A percentile compares a stretch with the other conserved stretches of the same genome.
Evolutionary conservation across 2,329 filamentous ascomycete genomes (phyloP).

Genomic region (Conoideocrella luteorostrata): DNA sequence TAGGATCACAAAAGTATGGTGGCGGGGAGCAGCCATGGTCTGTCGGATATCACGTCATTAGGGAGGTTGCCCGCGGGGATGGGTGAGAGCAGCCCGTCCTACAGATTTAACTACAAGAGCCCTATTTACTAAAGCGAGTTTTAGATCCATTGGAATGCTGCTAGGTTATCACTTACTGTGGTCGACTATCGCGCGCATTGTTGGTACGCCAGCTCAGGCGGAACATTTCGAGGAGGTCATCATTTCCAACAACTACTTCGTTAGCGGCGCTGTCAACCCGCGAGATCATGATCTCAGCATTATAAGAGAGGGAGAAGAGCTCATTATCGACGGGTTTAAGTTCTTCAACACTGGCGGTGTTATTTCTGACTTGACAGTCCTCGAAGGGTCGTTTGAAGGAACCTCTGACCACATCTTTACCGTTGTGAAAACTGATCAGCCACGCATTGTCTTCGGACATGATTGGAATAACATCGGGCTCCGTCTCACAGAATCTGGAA

Average conservation of each 20-base stretch:
- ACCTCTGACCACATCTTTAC: constrained; percentile 58
- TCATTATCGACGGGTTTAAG: constrained; percentile 57
- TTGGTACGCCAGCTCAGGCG: constrained; percentile 54
- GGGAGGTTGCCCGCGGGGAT: constrained; percentile 58
- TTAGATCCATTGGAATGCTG: constrained; percentile 55
- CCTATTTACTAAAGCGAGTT: not conserved
- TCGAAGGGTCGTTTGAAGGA: constrained; percentile 55
- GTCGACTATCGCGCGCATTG: constrained; percentile 54
- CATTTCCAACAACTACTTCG: constrained; percentile 58
- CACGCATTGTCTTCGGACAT: constrained; percentile 50
- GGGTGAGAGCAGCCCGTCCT: constrained; percentile 32
- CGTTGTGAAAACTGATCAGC: constrained; percentile 50
- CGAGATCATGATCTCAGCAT: constrained; percentile 56
- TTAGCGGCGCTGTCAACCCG: constrained; percentile 60
- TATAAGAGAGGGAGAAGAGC: constrained; percentile 43
- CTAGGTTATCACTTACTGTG: constrained; percentile 60
- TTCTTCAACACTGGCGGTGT: constrained; percentile 64
- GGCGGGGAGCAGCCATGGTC: constrained; percentile 38
- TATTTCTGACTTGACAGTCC: constrained; percentile 57
- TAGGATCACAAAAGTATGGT: constrained; percentile 33
- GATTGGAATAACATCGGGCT: constrained; percentile 63
- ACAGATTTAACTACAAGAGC: accelerated
- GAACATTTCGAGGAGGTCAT: constrained; percentile 51
- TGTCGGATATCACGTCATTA: constrained; percentile 51
- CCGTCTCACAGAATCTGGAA: constrained; percentile 57